Base-by-base conservation (phyloP, 345 rosid genomes). In the Pseudoturritis turrita region DNA sequence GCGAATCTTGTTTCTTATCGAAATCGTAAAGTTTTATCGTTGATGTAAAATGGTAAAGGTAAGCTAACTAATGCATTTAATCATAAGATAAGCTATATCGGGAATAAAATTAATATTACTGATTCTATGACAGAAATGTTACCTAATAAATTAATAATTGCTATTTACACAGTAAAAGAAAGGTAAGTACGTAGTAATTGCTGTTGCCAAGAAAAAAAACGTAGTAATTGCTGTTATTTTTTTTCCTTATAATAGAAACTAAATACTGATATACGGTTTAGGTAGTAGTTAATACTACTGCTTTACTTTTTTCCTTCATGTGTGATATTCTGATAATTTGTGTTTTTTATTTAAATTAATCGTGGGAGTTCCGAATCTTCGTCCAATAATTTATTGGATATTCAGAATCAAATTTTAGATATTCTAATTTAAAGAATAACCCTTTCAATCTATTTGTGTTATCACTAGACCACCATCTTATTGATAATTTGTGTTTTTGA, bases 1-100 rank as follows among this genome's bases (percentile, higher is more conserved):
- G 67, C 78, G 54, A 57, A 57, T 74, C 37, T 74, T 28, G 36
- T 65, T 74, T 74, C 78, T 74, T 74, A 7, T 74, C 33, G 66
- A 57, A 73, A 73, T 66, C 77, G 78, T 74, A 39, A 74, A 65
- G 72, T 22, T 47, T 47, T 2, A 26, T 44, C 3, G 25, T 73
- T 47, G 2, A 47, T 57, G 60, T 47, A 49, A 56, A 13, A 26
- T 37, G 25, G 43, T 14, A 22, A 49, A 49, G 19, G 8, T 5
- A n/a, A n/a, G n/a, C n/a, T 28, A 17, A 72, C 21, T 23, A 66
- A 66, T 67, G 51, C 43, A 46, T 55, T 23, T 39, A 12, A 36
- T 35, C 26, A 28, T 19, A 28, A 40, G 5, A 49, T 59, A 65
- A 50, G 55, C 40, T 50, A 66, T 58, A 33, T 59, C 3, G 2